Evolutionary conservation across 2,329 filamentous ascomycete genomes (phyloP), one percentile per base, ranked within the genome.

Genomic region (Thyridium curvatum): DNA sequence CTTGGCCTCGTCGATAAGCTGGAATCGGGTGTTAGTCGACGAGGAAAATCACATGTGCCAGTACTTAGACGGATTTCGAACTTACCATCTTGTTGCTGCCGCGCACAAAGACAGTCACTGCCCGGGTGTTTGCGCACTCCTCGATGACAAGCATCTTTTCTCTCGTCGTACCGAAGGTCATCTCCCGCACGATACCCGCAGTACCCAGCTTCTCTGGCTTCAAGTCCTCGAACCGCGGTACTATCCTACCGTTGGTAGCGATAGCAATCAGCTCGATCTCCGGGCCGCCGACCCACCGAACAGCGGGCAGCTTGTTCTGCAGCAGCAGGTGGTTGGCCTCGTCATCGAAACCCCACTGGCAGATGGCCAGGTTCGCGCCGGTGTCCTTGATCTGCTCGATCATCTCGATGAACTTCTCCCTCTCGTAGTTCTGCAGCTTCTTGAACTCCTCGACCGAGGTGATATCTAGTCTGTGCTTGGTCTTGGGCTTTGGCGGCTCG

Each of bases 81-180:
- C 75, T 59, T 65, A 91, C 87, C 93, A 98, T 98, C 76, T 97
- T 98, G 78, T 98, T 98, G 74, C 89, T 94, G 56, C 93, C 93
- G 56, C 93, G 78, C 44, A 98, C 86, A 63, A 98, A 98, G 40
- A 94, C 82, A 3, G 93, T 98, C 44, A 98, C 94, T 33, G 93
- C 93, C 54, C 93, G 77, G 42, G 88, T 95, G 71, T 98, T 98
- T 56, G 94, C 93, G 60, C 93, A 98, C 68, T 98, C 93, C 69
- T 98, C 94, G 53, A 98, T 98, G 41, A 98, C 87, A 53, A 98
- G 74, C 93, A 98, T 98, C 79, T 98, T 97, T 68, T 98, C 93
- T 57, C 93, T 79, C 32, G 93, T 98, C 2, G 93, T 98, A 54
- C 93, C 93, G 56, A 98, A 98, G 18, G 80, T 85, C 84, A 98